Percentiles rank a stretch among this genome's conserved stretches.
These are phyloP conservation scores for Russula sp. DNA, from an alignment of 768 basidiomycete species.

Conservation along the genomic window DNA sequence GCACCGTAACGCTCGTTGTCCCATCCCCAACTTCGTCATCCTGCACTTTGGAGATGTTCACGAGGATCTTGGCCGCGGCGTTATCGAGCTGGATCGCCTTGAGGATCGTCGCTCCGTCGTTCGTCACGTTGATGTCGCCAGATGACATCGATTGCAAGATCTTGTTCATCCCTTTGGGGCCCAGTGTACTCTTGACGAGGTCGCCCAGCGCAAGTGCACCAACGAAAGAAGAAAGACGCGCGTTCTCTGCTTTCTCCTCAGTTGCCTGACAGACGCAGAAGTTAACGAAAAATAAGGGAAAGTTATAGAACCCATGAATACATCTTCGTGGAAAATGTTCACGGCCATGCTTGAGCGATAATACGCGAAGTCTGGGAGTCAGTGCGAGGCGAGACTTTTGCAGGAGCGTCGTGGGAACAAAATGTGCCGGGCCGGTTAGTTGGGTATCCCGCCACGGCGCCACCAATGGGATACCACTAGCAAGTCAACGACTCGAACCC, in stretches of 20 bases:
- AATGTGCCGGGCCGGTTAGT: too few species aligned
- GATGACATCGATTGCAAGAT: constrained; percentile 89
- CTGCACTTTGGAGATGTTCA: constrained; percentile 99
- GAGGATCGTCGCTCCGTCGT: constrained; percentile 97
- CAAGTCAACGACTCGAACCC: too few species aligned
- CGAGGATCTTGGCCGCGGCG: constrained; percentile 97
- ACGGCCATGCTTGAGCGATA: constrained; percentile 44
- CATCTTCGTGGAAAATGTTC: constrained; percentile 67
- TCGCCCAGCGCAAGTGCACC: constrained; percentile 96
- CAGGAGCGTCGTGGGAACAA: too few species aligned
- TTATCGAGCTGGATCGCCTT: constrained; percentile 98
- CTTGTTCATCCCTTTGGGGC: constrained; percentile 99
- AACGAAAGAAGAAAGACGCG: constrained; percentile 95
- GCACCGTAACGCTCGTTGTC: constrained; percentile 85
- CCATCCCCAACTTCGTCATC: constrained; percentile 99
- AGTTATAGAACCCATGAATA: constrained; percentile 23
- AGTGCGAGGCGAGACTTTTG: neutral
- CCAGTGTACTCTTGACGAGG: constrained; percentile 96
- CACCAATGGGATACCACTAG: too few species aligned
- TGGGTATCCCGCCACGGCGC: too few species aligned
- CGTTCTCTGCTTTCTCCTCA: constrained; percentile 96
- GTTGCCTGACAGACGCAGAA: constrained; percentile 49
- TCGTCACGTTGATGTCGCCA: constrained; percentile 94
- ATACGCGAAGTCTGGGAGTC: neutral
- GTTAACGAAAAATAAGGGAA: neutral